Percentiles rank a stretch among this genome's conserved stretches.
Evolutionary conservation across 177 flowering plant genomes (phyloP).

Genomic region (Vitis hybrid): DNA sequence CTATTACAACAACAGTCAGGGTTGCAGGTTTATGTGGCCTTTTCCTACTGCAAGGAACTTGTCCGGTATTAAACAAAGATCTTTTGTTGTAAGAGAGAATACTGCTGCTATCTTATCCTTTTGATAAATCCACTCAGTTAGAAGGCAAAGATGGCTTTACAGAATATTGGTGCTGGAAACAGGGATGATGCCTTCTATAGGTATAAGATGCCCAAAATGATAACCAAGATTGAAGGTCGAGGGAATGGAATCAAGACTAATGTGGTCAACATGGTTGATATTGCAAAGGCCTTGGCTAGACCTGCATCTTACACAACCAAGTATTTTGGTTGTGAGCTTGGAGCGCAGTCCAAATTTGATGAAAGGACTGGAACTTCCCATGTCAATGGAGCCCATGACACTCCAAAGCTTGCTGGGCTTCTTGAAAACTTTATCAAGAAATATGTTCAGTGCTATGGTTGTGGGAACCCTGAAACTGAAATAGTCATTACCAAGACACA

Average conservation of each 20-base stretch:
- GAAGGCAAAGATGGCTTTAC: constrained; percentile 77
- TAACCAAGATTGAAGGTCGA: constrained; percentile 88
- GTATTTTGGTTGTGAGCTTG: constrained; percentile 93
- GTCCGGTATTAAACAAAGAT: constrained; percentile 8
- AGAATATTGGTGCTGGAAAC: constrained; percentile 89
- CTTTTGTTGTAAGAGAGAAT: constrained; percentile 4
- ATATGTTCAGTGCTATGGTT: constrained; percentile 92
- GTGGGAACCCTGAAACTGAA: constrained; percentile 95
- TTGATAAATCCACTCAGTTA: constrained; percentile 1
- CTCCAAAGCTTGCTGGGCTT: constrained; percentile 82
- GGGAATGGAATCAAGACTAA: constrained; percentile 98
- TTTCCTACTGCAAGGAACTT: constrained; percentile 15
- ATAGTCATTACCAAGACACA: constrained; percentile 76
- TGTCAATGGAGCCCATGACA: constrained; percentile 91
- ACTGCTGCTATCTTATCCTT: constrained; percentile 9
- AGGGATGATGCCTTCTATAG: constrained; percentile 95
- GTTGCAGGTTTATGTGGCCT: constrained; percentile 51
- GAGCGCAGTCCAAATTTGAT: constrained; percentile 95
- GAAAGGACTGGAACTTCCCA: constrained; percentile 86
- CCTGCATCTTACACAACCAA: constrained; percentile 88
- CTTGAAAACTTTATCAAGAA: constrained; percentile 95
- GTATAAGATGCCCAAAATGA: constrained; percentile 93
- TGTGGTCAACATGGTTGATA: constrained; percentile 93
- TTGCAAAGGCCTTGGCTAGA: constrained; percentile 86
- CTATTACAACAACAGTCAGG: constrained; percentile 11